A percentile compares a stretch with the other conserved stretches of the same genome.
Conservation (phyloP, 1,139 yeast species). For the Petasospora rhodanensis region DNA sequence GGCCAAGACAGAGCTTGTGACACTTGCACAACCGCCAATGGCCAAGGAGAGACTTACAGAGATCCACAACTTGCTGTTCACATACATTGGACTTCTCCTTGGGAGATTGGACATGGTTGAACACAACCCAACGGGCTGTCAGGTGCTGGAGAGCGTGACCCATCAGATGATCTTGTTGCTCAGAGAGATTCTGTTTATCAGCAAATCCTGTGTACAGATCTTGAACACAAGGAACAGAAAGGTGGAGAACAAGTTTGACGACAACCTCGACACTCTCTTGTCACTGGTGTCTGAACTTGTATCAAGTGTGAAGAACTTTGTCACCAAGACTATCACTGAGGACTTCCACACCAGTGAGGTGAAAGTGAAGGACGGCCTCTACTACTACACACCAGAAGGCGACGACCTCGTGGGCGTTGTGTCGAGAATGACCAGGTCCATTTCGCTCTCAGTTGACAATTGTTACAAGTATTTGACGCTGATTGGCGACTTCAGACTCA, state of each 20-base stretch:
- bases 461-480: slow-evolving; percentile 46
- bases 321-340: slow-evolving; percentile 43
- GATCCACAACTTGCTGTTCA: slow-evolving; percentile 62
- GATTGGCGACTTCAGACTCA: slow-evolving; percentile 71
- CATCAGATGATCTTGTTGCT: slow-evolving; percentile 64
- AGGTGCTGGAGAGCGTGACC: slow-evolving; percentile 56
- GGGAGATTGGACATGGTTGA: slow-evolving; percentile 75
- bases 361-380: slow-evolving; percentile 27
- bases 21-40: slow-evolving; percentile 52
- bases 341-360: slow-evolving; percentile 15
- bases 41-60: slow-evolving; percentile 73
- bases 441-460: slow-evolving; percentile 44
- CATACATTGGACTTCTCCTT: slow-evolving; percentile 65
- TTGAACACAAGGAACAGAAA: slow-evolving; percentile 33
- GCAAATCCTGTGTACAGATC: slow-evolving; percentile 39
- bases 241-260: slow-evolving; percentile 32
- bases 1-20: slow-evolving; percentile 17
- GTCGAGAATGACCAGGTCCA: slow-evolving; percentile 58
- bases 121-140: slow-evolving; percentile 66
- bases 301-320: slow-evolving; percentile 57
- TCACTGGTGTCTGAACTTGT: slow-evolving; percentile 64
- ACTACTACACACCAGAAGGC: slow-evolving; percentile 63
- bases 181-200: slow-evolving; percentile 59
- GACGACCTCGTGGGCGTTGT: slow-evolving; percentile 58
- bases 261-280: slow-evolving; percentile 51